Evolutionary conservation across 176 grass and related monocot species (phyloP), one percentile per base, ranked within the genome.

Genomic region (Rhynchospora pubera): DNA sequence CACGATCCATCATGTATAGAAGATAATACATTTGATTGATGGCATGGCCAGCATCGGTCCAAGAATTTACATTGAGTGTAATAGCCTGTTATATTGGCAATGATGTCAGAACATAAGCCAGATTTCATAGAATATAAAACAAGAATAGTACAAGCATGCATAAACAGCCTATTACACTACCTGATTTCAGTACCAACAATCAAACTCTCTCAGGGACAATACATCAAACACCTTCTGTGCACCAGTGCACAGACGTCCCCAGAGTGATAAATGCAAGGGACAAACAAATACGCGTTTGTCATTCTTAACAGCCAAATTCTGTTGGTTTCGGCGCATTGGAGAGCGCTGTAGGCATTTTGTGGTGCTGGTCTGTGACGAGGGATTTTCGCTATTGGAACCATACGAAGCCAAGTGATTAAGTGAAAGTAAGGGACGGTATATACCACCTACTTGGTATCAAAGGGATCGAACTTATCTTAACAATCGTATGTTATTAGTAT

Each of bases 11-110:
- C 94, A 97, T 97, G 87, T 87, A 83, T 9, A 97, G 91, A 44
- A 97, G 65, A 82, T 94, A 90, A 59, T 94, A 97, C n/a, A 97
- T 62, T 39, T 97, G 90, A 86, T 97, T 84, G 48, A 92, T 84
- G 61, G 86, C 87, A 87, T 97, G 94, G n/a, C 91, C 94, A 55
- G 91, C 94, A 76, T 97, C 86, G 62, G 64, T 82, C 94, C 94
- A 97, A 77, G 83, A 63, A 82, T 97, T 97, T 16, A 86, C 89
- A 77, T 72, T 97, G 65, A 97, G 83, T 48, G 89, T 97, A 44
- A 97, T 81, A 42, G 84, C 91, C 94, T 97, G 66, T 16, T 2
- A 14, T 68, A 39, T 42, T n/a, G n/a, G 65, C 15, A 44, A 69
- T 18, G 9, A 18, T 14, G 18, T 46, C 7, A 5, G 6, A 44